phyloP scores from a whole-genome alignment of 2,329 filamentous ascomycete species.

The Rosellinia necatrix region DNA sequence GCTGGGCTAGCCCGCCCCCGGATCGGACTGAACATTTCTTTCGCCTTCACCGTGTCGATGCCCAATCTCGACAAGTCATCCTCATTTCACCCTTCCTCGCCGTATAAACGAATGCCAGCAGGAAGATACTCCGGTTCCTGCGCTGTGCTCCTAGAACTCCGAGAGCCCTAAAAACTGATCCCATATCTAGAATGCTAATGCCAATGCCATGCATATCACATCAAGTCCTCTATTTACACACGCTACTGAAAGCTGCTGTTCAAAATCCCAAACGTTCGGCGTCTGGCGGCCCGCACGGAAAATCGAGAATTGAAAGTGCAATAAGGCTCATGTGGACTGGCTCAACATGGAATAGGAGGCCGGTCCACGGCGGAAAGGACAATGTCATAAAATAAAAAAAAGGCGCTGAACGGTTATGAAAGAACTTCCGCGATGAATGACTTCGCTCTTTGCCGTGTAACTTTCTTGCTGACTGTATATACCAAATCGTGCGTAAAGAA shows the following conservation, averaged over 20 bases:
- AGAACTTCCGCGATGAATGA: constrained; percentile 50
- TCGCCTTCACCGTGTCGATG: constrained; percentile 25
- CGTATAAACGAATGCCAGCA: constrained; percentile 53
- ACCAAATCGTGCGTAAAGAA: constrained; percentile 72
- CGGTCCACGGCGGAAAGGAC: constrained; percentile 24
- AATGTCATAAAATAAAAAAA: constrained; percentile 30
- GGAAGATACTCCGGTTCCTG: constrained; percentile 44
- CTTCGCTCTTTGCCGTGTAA: constrained; percentile 56
- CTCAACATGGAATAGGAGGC: constrained; percentile 16
- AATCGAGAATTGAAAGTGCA: constrained; percentile 40
- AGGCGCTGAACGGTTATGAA: constrained; percentile 43
- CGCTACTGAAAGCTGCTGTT: constrained; percentile 44
- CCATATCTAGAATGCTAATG: constrained; percentile 54
- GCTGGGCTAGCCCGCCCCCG: constrained; percentile 43
- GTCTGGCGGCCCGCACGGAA: constrained; percentile 37
- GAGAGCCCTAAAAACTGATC: constrained; percentile 46
- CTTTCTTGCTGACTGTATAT: constrained; percentile 75
- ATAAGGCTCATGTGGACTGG: constrained; percentile 27
- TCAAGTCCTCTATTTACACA: constrained; percentile 56
- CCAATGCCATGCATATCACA: constrained; percentile 56
- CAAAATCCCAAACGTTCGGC: constrained; percentile 40
- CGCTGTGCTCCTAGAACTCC: constrained; percentile 54
- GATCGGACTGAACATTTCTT: constrained; percentile 36
- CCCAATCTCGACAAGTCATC: constrained; percentile 5
- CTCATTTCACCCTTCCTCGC: constrained; percentile 32